Evolutionary conservation across 208 protist species (phyloP).

Genomic region (Trypanosoma grayi): DNA sequence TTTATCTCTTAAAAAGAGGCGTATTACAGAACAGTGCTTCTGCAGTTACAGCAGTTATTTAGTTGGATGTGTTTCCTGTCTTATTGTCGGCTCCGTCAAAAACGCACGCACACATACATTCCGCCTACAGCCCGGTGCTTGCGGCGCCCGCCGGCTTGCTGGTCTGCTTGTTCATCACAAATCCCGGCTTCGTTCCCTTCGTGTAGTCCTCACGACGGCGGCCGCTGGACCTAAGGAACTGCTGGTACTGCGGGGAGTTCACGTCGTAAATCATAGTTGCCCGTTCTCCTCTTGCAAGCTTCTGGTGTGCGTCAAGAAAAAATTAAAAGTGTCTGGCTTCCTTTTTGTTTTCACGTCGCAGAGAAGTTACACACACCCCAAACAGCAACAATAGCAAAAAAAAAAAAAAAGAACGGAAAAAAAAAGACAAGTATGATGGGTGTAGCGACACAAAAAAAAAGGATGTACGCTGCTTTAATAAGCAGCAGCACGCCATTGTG

Average conservation of each 20-base stretch:
- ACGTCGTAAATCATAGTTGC: conserved; percentile 92
- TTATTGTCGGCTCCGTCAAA: neutral
- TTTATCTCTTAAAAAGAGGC: neutral
- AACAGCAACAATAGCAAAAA: neutral
- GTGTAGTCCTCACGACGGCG: conserved; percentile 89
- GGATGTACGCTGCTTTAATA: neutral
- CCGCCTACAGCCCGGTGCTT: conserved; percentile 81
- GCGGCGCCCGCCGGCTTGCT: conserved; percentile 82
- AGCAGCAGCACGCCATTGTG: neutral
- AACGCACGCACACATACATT: neutral
- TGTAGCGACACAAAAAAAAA: neutral
- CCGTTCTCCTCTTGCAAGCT: neutral
- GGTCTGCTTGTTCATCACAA: conserved; percentile 72
- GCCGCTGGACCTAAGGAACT: conserved; percentile 92
- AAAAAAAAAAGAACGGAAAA: neutral
- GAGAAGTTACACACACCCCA: neutral
- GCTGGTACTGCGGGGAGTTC: conserved; percentile 90
- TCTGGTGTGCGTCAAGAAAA: neutral
- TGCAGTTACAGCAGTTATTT: neutral
- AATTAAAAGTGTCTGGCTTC: neutral
- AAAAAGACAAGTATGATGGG: no score
- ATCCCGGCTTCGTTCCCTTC: conserved; percentile 44
- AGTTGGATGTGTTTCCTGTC: neutral
- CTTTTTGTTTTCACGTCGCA: conserved; percentile 1
- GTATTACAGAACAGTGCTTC: neutral